Evolutionary conservation across 192 early-diverging fungal genomes (phyloP).

Genomic region (Pilaira anomala): DNA sequence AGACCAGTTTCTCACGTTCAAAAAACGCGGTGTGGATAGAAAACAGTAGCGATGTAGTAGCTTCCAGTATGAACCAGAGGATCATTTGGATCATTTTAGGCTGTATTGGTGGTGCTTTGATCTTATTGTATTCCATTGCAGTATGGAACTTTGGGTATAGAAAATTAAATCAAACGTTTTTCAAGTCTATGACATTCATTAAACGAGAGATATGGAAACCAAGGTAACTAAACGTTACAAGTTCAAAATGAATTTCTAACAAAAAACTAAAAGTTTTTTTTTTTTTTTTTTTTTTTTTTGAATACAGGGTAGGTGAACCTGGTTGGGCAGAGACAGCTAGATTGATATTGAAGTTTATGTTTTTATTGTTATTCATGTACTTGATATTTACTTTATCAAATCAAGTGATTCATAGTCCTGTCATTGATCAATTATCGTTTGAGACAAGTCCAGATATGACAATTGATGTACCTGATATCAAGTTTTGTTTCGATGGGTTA

Average conservation of each 20-base stretch:
- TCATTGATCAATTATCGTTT: constrained; percentile 6
- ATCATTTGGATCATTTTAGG: constrained; percentile 5
- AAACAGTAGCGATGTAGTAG: too few species aligned
- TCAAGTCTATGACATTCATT: background rate
- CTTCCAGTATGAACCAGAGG: background rate
- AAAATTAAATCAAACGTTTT: background rate
- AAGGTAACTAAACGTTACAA: too few species aligned
- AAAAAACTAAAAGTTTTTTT: too few species aligned
- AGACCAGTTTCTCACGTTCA: too few species aligned
- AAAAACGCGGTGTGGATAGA: too few species aligned
- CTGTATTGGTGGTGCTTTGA: background rate
- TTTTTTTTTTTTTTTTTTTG: background rate
- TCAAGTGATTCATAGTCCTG: background rate
- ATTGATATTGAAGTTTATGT: constrained; percentile 1
- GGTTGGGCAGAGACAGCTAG: constrained; percentile 4
- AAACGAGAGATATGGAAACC: constrained; percentile 10
- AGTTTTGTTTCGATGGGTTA: constrained; percentile 5
- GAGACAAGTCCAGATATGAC: background rate
- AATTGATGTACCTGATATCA: constrained; percentile 3
- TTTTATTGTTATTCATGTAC: constrained; percentile 7
- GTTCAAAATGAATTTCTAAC: too few species aligned
- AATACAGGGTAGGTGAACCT: constrained; percentile 6
- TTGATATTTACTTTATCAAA: constrained; percentile 4
- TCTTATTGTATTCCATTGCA: background rate
- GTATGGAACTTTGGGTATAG: background rate